phyloP scores from a whole-genome alignment of 176 grass and related monocot species.

The Cocos nucifera region DNA sequence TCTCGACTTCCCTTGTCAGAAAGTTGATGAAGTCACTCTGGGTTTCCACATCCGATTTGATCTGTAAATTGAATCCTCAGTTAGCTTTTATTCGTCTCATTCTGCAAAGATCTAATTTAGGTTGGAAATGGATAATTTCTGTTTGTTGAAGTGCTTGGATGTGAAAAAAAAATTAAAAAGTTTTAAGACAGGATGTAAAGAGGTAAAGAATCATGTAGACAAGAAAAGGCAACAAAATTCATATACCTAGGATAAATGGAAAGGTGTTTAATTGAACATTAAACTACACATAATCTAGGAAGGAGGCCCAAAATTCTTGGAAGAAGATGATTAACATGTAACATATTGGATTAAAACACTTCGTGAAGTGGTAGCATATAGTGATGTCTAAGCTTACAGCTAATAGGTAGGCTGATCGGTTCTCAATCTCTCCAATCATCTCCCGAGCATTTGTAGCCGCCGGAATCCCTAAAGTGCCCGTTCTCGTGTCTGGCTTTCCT shows the following conservation, averaged over 20 bases:
- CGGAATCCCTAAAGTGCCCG: conserved; percentile 48
- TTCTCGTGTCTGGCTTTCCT: conserved; percentile 60
- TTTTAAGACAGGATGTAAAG: too few relatives aligned
- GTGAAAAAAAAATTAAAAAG: too few relatives aligned
- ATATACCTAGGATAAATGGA: too few relatives aligned
- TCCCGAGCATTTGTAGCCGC: conserved; percentile 42
- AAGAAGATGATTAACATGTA: too few relatives aligned
- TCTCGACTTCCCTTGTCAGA: conserved; percentile 64
- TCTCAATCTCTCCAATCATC: conserved; percentile 99
- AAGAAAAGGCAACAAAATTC: too few relatives aligned
- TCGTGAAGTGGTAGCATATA: not conserved
- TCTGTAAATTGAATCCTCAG: conserved; percentile 41
- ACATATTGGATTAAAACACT: not conserved
- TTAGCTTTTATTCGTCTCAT: not conserved
- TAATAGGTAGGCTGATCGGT: conserved; percentile 83
- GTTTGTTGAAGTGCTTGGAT: too few relatives aligned
- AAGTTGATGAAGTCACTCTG: conserved; percentile 80
- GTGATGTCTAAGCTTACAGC: conserved; percentile 57
- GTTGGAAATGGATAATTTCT: too few relatives aligned
- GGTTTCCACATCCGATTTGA: conserved; percentile 96
- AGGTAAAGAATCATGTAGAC: too few relatives aligned
- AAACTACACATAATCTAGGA: too few relatives aligned
- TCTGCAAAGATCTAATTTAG: too few relatives aligned
- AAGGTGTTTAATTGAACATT: too few relatives aligned
- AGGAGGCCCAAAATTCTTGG: too few relatives aligned